Base-by-base conservation (phyloP, 257 asterid species). In the Solanum peruvianum region DNA sequence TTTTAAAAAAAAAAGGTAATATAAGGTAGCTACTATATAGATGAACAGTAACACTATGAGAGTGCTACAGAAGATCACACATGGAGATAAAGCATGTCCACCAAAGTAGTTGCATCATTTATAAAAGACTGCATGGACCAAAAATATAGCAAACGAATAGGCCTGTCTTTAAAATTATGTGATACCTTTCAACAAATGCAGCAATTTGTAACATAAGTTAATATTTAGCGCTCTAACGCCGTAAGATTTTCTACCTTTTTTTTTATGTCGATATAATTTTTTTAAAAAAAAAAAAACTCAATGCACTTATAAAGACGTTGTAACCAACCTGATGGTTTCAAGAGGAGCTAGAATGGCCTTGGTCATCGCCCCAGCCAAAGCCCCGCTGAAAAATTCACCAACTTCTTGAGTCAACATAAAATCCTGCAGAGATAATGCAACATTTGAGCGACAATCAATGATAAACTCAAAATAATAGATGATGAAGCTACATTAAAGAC, bases 331-430 rank as follows among this genome's bases (percentile, higher is more conserved):
- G 95, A 96, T 96, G 88, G 99, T 96, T 90, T 96, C 99, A 18
- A 96, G 97, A 84, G 99, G 99, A 88, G 98, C 99, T 70, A 96
- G 98, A 88, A 94, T 91, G 52, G 99, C 98, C 92, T 96, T 96
- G 84, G 98, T 96, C 99, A 95, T 95, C 82, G 99, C 98, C 87
- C 98, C 98, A 6, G 98, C 98, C 87, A 96, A 88, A 75, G 99
- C 98, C 88, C 98, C 99, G 84, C 98, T 96, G 69, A 95, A 92
- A 90, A 96, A 96, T 93, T 95, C 99, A 5, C 94, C 94, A 39
- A 90, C 98, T 93, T 96, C 99, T 91, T 98, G 92, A 16, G 91
- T 91, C 86, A 85, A 89, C 56, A 91, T 21, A 60, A 95, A 87
- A 85, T 92, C 96, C 99, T 84, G 75, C 58, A 21, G 41, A 66